Base-by-base conservation (phyloP, 1,139 yeast genomes). In the Taphrina confusa region DNA sequence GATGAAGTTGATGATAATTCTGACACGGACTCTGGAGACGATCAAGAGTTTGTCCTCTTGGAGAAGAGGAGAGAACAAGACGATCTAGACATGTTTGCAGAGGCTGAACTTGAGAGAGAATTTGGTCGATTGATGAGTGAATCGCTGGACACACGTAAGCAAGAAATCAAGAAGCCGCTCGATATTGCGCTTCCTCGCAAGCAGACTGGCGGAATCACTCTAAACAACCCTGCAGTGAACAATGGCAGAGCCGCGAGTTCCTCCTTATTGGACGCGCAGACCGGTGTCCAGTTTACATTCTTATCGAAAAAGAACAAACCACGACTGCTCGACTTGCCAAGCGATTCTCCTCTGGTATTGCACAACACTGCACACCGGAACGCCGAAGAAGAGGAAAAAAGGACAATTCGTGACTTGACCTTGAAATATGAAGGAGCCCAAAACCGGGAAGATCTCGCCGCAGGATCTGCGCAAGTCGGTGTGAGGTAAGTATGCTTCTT, bases 101-200 rank as follows among this genome's bases (percentile, higher is more conserved):
- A 61, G 54, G 71, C 66, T 27, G 75, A 73, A 47, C 68, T 73
- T 63, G 76, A 73, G 42, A 64, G 67, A 6, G 75, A 73, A 52
- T 72, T 74, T 57, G 68, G 71, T 33, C 64, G 63, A 57, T 63
- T 74, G 57, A 68, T 74, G 72, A 59, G 68, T 9, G 74, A 71
- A 42, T 64, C 75, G 22, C 61, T 67, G 23, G 70, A 66, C 34
- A 56, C 64, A 4, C 61, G 68, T 14, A 61, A 64, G 28, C 30
- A 57, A 16, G 69, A 65, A 51, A 61, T 63, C 57, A 62, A 65
- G 9, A 58, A 64, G 12, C 62, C 65, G 20, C 70, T 73, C 61
- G 75, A 73, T 56, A 72, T 66, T 23, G 72, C 74, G 1, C 67
- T 72, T n/a, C 75, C 75, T 1, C 60, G 65, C 33, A 61, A 61